Percentiles rank a stretch among this genome's conserved stretches.
These are phyloP conservation scores for Moesziomyces globuligerus DNA, from an alignment of 1,284 basidiomycete species.

Conservation along the genomic window DNA sequence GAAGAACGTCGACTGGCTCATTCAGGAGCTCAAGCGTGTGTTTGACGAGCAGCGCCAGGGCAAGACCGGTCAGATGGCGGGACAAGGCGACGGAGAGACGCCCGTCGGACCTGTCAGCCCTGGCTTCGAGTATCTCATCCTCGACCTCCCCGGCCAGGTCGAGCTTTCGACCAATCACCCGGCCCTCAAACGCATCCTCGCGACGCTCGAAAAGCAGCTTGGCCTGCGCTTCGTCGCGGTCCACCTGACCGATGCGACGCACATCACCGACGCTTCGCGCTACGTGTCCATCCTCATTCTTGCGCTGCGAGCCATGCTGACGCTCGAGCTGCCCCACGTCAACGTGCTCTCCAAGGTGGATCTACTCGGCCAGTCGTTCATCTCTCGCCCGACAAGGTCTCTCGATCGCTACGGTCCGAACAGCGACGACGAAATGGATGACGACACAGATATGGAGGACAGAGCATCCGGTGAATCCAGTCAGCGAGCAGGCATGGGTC, in stretches of 20 bases:
- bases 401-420: conserved; percentile 24
- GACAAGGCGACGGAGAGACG: conserved; percentile 19
- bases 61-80: conserved; percentile 26
- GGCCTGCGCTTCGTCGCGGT: conserved; percentile 85
- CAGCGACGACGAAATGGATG: conserved; percentile 22
- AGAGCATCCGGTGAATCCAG: background rate
- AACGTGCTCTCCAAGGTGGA: conserved; percentile 98
- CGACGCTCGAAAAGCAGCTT: conserved; percentile 78
- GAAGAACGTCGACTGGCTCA: conserved; percentile 93
- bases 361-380: conserved; percentile 71
- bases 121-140: conserved; percentile 79
- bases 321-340: conserved; percentile 94
- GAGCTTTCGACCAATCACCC: conserved; percentile 93
- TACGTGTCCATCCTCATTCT: conserved; percentile 93
- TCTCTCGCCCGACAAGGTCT: conserved; percentile 20
- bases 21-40: conserved; percentile 71
- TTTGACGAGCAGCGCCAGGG: conserved; percentile 46
- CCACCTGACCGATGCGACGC: conserved; percentile 94
- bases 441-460: conserved; percentile 8
- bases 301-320: conserved; percentile 94
- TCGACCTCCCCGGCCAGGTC: conserved; percentile 97
- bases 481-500: conserved; percentile 14
- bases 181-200: conserved; percentile 74
- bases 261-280: conserved; percentile 94
- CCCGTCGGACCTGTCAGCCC: conserved; percentile 30